Conservation (phyloP, 805 yeast species). For the Zygoascus ofunaensis region DNA sequence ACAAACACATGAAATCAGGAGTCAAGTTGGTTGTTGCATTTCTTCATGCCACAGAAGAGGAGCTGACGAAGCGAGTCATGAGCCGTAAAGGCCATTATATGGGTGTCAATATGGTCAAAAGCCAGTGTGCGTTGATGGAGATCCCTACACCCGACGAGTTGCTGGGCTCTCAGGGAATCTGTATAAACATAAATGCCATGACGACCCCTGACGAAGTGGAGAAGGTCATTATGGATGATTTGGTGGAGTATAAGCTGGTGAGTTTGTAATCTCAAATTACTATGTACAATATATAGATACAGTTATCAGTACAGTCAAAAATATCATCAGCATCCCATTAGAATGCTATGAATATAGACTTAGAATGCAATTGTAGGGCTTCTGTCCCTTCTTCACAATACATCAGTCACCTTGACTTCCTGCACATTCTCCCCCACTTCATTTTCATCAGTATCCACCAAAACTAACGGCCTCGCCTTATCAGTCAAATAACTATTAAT, state of each 20-base stretch:
- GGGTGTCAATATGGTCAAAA: slow-evolving; percentile 75
- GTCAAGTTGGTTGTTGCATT: slow-evolving; percentile 51
- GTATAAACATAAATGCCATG: slow-evolving; percentile 4
- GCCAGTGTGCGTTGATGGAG: slow-evolving; percentile 70
- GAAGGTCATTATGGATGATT: not conserved
- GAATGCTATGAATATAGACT: too few species aligned
- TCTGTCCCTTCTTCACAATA: too few species aligned
- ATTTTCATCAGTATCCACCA: not conserved
- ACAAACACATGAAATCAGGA: slow-evolving; percentile 24
- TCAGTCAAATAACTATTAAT: slow-evolving; percentile 32
- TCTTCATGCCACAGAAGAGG: slow-evolving; percentile 54
- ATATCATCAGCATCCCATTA: too few species aligned
- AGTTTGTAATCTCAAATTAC: not conserved
- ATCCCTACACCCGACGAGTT: slow-evolving; percentile 39
- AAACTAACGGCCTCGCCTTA: not conserved
- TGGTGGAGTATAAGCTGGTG: not conserved
- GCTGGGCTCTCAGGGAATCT: slow-evolving; percentile 7
- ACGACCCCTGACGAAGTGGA: slow-evolving; percentile 1
- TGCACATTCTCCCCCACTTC: not conserved
- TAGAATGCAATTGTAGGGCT: too few species aligned
- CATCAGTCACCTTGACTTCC: too few species aligned
- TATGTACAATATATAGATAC: slow-evolving; percentile 1
- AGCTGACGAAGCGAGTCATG: slow-evolving; percentile 50
- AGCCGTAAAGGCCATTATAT: slow-evolving; percentile 71
- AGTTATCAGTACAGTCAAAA: not conserved